Base-by-base conservation (phyloP, 768 basidiomycete species). In the Mycena kentingensis region DNA sequence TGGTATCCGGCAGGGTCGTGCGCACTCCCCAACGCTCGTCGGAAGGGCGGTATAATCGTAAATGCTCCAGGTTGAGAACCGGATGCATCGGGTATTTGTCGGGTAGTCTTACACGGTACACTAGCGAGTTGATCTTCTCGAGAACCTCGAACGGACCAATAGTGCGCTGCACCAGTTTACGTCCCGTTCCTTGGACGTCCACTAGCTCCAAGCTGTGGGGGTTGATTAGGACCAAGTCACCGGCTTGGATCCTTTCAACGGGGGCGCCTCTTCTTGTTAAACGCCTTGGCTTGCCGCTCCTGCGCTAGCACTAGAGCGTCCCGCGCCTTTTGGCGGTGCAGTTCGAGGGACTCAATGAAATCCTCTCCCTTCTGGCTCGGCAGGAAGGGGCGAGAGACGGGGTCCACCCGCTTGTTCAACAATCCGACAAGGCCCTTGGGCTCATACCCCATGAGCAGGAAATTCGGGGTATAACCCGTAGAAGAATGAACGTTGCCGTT, bases 371-470 rank as follows among this genome's bases (percentile, higher is more conserved):
- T 50, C 26, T 39, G 38, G 16, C 44, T 43, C 3, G 32, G 22
- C 11, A 28, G 5, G 36, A 45, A 55, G 3, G 36, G 59, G 4
- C 24, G 59, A 6, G 10, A n/a, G 2, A 39, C 37, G 10, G 3
- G 18, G n/a, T 28, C 43, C 26, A 53, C 7, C 7, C 3, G 16
- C 15, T 41, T 39, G 36, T 53, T 5, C 26, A 43, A 10, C 5
- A 29, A 49, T 26, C 52, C 49, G 22, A 26, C 45, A 31, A n/a
- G 35, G 37, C 49, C 45, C 27, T 44, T 19, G 0, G 69, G 66
- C 18, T 57, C 19, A 31, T 60, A 71, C 0, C 71, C 69, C 27
- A 65, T 21, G 24, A 71, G 54, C 1, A 70, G 46, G 41, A 60
- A 65, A 36, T 66, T 57, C 1, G 68, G 72, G 1, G 63, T 37